Evolutionary conservation across 2,329 filamentous ascomycete species (phyloP).

Genomic region (Claviceps digitariae): DNA sequence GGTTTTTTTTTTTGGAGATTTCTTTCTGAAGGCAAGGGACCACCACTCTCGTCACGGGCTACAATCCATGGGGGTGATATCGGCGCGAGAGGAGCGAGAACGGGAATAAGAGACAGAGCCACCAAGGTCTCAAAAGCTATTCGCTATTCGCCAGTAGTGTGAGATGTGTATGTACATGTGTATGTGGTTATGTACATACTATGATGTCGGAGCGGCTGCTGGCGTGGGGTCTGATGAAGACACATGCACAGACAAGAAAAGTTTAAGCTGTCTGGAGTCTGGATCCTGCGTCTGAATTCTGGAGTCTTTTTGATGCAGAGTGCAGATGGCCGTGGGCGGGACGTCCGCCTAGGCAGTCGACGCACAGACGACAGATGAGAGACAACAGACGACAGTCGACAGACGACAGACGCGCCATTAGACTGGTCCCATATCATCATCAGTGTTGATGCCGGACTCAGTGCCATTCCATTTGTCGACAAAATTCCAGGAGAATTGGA

Average conservation of each 20-base stretch:
- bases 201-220: not conserved
- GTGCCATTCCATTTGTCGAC: not conserved
- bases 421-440: not conserved
- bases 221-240: too few species aligned
- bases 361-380: too few species aligned
- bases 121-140: not conserved
- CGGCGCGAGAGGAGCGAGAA: not conserved
- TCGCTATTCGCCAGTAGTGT: not conserved
- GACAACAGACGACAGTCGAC: too few species aligned
- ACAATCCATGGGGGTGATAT: not conserved
- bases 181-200: too few species aligned
- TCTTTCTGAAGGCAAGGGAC: conserved; percentile 1
- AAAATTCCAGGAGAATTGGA: not conserved
- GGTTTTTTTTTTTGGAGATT: not conserved
- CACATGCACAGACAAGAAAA: too few species aligned
- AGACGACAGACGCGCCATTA: not conserved
- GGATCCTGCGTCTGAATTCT: not conserved
- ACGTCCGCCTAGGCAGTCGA: too few species aligned
- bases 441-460: not conserved
- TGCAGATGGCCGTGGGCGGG: too few species aligned
- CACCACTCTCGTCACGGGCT: not conserved
- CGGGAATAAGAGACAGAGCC: not conserved
- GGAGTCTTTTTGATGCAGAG: too few species aligned
- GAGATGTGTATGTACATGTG: too few species aligned
- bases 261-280: not conserved